These are phyloP conservation scores for Fallopia convolvulus DNA, from an alignment of 148 eudicot species.

Conservation along the genomic window DNA sequence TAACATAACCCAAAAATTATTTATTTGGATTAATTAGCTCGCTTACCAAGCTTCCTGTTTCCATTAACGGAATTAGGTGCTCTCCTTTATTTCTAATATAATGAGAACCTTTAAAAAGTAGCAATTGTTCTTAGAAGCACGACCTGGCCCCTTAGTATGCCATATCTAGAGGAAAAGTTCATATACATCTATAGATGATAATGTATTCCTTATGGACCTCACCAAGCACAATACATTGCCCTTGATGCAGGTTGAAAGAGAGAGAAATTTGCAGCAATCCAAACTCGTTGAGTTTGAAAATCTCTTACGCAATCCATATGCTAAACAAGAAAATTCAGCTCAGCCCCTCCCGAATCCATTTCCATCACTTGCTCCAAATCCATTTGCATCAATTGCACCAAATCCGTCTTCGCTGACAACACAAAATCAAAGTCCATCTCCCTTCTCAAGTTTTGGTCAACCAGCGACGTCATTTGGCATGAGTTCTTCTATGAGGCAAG, in stretches of 20 bases:
- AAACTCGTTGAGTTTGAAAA: constrained; percentile 63
- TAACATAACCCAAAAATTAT: neutral
- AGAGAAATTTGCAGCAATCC: constrained; percentile 62
- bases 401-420: constrained; percentile 26
- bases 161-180: neutral
- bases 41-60: neutral
- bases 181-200: neutral
- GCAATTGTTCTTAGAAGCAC: neutral
- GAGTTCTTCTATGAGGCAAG: constrained; percentile 46
- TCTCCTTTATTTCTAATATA: neutral
- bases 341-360: constrained; percentile 33
- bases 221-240: neutral
- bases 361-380: constrained; percentile 28
- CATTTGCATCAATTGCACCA: constrained; percentile 29
- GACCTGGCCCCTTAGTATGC: neutral
- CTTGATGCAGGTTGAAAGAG: constrained; percentile 66
- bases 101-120: neutral
- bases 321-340: constrained; percentile 28
- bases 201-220: neutral
- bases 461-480: constrained; percentile 38
- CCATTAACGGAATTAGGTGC: neutral
- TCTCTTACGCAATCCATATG: constrained; percentile 51
- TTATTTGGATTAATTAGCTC: neutral
- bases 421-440: constrained; percentile 33
- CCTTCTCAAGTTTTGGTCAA: constrained; percentile 60